Percentiles rank a stretch among this genome's conserved stretches.
Evolutionary conservation across 75 land plant species (phyloP).

Genomic region (Pinus albicaulis): DNA sequence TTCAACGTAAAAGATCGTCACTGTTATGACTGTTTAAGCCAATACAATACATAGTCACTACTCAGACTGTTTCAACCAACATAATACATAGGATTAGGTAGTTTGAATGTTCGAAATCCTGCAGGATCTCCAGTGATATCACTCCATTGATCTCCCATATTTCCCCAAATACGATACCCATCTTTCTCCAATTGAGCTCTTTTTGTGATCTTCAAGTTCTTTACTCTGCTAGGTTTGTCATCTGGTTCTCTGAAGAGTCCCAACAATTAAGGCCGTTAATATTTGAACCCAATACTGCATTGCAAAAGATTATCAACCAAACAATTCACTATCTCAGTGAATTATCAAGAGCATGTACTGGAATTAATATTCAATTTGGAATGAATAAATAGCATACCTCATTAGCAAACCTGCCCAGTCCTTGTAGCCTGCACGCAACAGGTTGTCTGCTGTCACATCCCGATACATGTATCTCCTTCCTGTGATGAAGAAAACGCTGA

Average conservation of each 20-base stretch:
- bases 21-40: too few relatives aligned
- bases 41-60: too few relatives aligned
- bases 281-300: too few relatives aligned
- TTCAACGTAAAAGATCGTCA: too few relatives aligned
- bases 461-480: conserved; percentile 26
- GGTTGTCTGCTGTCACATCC: conserved; percentile 31
- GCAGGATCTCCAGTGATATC: conserved; percentile 36
- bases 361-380: not conserved
- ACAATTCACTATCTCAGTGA: too few relatives aligned
- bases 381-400: conserved; percentile 21
- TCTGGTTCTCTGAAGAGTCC: not conserved
- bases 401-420: conserved; percentile 39
- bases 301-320: too few relatives aligned
- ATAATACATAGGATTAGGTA: conserved; percentile 78
- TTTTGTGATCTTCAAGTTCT: conserved; percentile 6
- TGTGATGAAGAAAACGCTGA: conserved; percentile 33
- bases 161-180: conserved; percentile 58
- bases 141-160: conserved; percentile 71
- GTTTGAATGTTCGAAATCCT: conserved; percentile 56
- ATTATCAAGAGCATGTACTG: too few relatives aligned
- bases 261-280: not conserved
- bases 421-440: conserved; percentile 33
- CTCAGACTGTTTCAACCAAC: not conserved
- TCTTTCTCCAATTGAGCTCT: conserved; percentile 42
- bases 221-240: not conserved